Conservation (phyloP, 2,329 filamentous ascomycete species). For the Verticillium zaregamsianum region DNA sequence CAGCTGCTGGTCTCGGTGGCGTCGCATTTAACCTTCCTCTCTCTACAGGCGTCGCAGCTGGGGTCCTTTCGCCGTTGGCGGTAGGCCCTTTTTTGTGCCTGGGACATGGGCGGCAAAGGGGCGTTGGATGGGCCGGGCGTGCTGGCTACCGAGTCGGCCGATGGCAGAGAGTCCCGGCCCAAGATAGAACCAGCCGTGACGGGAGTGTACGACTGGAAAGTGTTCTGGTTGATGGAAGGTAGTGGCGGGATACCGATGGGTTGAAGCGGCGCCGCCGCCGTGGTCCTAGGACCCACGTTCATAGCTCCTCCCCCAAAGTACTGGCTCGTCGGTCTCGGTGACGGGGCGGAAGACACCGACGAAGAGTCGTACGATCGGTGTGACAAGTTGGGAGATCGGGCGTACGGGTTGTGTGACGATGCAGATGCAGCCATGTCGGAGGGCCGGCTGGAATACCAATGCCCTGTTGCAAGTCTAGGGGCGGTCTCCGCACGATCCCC, state of each 20-base stretch:
- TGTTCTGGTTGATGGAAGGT: slow-evolving; percentile 39
- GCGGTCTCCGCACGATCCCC: slow-evolving; percentile 32
- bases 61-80: slow-evolving; percentile 93
- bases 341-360: slow-evolving; percentile 58
- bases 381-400: slow-evolving; percentile 58
- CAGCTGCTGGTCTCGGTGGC: slow-evolving; percentile 95
- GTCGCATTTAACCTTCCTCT: slow-evolving; percentile 84
- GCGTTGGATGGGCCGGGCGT: slow-evolving; percentile 45
- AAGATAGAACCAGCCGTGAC: slow-evolving; percentile 44
- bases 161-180: slow-evolving; percentile 58
- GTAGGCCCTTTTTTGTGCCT: slow-evolving; percentile 88
- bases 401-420: slow-evolving; percentile 46
- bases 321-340: slow-evolving; percentile 49
- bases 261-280: slow-evolving; percentile 44
- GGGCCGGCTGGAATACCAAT: slow-evolving; percentile 22
- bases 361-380: slow-evolving; percentile 61
- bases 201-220: slow-evolving; percentile 51
- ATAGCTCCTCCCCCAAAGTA: slow-evolving; percentile 47
- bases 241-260: slow-evolving; percentile 50
- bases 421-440: slow-evolving; percentile 46
- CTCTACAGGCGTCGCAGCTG: slow-evolving; percentile 93
- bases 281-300: slow-evolving; percentile 45
- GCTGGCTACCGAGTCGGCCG: slow-evolving; percentile 51
- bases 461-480: slow-evolving; percentile 27
- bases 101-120: slow-evolving; percentile 31